Percentiles rank a stretch among this genome's conserved stretches.
Evolutionary conservation across 306 rosid genomes (phyloP).

Genomic region (Cicer judaicum): DNA sequence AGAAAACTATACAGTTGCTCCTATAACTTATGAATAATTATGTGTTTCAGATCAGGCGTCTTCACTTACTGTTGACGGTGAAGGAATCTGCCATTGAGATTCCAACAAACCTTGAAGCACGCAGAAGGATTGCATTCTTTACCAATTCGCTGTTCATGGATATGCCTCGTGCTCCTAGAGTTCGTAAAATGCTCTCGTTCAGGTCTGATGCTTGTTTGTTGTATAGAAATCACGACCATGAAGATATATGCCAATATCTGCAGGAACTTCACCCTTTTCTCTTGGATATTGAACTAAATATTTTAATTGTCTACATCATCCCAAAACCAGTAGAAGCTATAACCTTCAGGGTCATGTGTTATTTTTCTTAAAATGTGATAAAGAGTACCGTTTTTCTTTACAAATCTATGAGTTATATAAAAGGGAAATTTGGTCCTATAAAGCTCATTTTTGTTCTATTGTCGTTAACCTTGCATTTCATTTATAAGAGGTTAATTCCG

Average conservation of each 20-base stretch:
- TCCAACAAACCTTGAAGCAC: conserved; percentile 96
- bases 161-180: conserved; percentile 98
- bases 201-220: conserved; percentile 56
- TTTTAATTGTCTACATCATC: conserved; percentile 26
- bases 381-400: conserved; percentile 1
- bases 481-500: conserved; percentile 1
- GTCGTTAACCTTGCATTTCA: neutral
- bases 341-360: conserved; percentile 34
- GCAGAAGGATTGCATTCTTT: conserved; percentile 91
- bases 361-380: conserved; percentile 32
- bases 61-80: conserved; percentile 80
- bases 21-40: conserved; percentile 16
- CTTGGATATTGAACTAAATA: conserved; percentile 31
- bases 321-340: conserved; percentile 34
- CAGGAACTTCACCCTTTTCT: conserved; percentile 34
- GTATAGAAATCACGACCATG: conserved; percentile 35
- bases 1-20: conserved; percentile 30
- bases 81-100: conserved; percentile 86
- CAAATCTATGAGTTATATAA: conserved; percentile 10
- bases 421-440: conserved; percentile 24
- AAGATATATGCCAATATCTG: conserved; percentile 26
- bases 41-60: conserved; percentile 81
- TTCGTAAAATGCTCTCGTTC: conserved; percentile 95
- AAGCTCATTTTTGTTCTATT: neutral
- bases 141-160: conserved; percentile 96